Evolutionary conservation across 306 rosid species (phyloP), one percentile per base, ranked within the genome.

Genomic region (Pyrus communis): DNA sequence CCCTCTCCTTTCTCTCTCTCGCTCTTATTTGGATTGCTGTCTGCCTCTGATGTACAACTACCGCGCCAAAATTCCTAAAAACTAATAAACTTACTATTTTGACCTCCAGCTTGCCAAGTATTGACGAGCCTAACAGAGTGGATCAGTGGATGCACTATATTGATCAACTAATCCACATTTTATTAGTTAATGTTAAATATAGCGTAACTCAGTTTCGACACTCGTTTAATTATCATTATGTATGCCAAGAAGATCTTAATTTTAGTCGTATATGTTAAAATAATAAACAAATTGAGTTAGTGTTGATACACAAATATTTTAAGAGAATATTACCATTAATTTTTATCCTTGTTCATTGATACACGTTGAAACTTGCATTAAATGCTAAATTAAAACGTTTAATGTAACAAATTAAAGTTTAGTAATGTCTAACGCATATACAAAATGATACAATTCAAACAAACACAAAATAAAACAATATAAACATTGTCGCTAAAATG

Each of bases 1-100:
- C 59, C 67, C 51, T 80, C 75, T 69, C 81, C 76, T 78, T 74
- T 79, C 45, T 42, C 60, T 65, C 52, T 43, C 59, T 51, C 61
- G 67, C 69, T 77, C 81, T 51, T 63, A 75, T 57, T 75, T 54
- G 67, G 77, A 80, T 76, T 83, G 23, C 65, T 77, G 65, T 46
- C 69, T 74, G 69, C 82, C 86, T 62, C 74, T 64, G 61, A 85
- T 69, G 75, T 59, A 40, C 52, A 82, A 81, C 86, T 2, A 81
- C 86, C 42, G 40, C 79, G 84, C 87, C 81, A 35, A 33, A 21
- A 19, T 3, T 11, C 27, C 51, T 61, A 5, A 25, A 35, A 73
- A 73, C 67, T 4, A 12, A 38, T 17, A 14, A 58, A 22, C 67
- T 70, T 75, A 17, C 80, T 21, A 10, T 75, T 76, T 81, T 81